Evolutionary conservation across 176 grass and related monocot species (phyloP).

Genomic region (Bromus sterilis): DNA sequence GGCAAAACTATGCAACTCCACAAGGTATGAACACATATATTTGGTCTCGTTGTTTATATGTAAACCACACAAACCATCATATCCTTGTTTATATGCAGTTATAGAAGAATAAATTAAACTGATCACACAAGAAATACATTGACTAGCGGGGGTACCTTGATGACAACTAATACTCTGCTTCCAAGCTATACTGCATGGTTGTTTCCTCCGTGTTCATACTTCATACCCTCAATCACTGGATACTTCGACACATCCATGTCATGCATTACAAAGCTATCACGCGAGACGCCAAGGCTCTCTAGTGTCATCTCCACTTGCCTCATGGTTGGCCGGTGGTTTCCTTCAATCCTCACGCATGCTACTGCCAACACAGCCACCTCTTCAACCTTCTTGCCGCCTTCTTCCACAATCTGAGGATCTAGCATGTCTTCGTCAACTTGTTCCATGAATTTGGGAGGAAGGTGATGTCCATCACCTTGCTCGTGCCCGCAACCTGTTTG

Average conservation of each 20-base stretch:
- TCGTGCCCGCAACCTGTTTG: background rate
- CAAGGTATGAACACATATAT: background rate
- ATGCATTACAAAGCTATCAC: no score
- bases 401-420: background rate
- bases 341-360: background rate
- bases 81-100: no score
- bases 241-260: no score
- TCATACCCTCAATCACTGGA: no score
- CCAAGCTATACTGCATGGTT: no score
- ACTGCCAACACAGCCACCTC: background rate
- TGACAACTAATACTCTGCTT: no score
- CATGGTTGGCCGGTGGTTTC: background rate
- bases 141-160: no score
- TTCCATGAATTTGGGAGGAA: background rate
- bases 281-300: background rate
- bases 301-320: background rate
- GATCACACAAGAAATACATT: no score
- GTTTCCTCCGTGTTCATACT: no score
- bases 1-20: background rate
- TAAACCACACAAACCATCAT: no score
- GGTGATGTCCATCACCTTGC: background rate
- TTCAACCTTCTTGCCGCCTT: background rate
- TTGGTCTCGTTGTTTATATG: background rate
- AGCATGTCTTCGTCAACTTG: background rate
- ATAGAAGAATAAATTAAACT: no score